A percentile compares a stretch with the other conserved stretches of the same genome.
These are phyloP conservation scores for Cephalotrichum gorgonifer DNA, from an alignment of 2,329 filamentous ascomycete genomes.

Conservation along the genomic window DNA sequence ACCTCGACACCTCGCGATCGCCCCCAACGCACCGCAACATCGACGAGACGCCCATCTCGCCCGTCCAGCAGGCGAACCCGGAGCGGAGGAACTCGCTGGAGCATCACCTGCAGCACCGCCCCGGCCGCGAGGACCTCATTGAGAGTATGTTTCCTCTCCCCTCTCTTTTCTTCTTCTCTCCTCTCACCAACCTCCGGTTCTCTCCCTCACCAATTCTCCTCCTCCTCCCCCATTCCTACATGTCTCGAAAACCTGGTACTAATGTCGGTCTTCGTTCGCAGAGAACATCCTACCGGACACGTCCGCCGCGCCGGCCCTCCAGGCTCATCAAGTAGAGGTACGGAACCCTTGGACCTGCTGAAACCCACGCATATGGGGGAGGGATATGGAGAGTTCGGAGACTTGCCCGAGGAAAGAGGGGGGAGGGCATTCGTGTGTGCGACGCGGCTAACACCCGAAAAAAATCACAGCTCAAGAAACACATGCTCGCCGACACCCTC, in stretches of 20 bases:
- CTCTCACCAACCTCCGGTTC: too few relatives aligned
- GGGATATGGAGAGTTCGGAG: too few relatives aligned
- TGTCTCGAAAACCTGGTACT: slow-evolving; percentile 10
- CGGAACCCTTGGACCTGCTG: too few relatives aligned
- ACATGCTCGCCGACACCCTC: slow-evolving; percentile 77
- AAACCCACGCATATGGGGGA: too few relatives aligned
- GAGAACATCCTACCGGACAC: slow-evolving; percentile 81
- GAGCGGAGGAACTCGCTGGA: slow-evolving; percentile 60
- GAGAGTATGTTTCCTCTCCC: slow-evolving; percentile 29
- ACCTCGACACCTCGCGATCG: neutral
- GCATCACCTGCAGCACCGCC: slow-evolving; percentile 61
- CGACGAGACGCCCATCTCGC: slow-evolving; percentile 43
- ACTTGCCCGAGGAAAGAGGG: too few relatives aligned
- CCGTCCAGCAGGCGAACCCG: slow-evolving; percentile 19
- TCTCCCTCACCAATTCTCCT: neutral
- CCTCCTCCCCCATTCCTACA: neutral
- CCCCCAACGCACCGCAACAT: slow-evolving; percentile 17
- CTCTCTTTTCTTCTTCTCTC: neutral
- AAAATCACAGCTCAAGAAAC: slow-evolving; percentile 53
- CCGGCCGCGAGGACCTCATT: slow-evolving; percentile 65
- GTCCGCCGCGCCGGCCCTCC: slow-evolving; percentile 66
- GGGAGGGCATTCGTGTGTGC: neutral
- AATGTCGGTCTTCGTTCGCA: slow-evolving; percentile 28
- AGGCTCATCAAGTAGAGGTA: slow-evolving; percentile 68
- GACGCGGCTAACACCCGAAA: neutral